Evolutionary conservation across 306 rosid genomes (phyloP), one percentile per base, ranked within the genome.

Genomic region (Cucurbita moschata): DNA sequence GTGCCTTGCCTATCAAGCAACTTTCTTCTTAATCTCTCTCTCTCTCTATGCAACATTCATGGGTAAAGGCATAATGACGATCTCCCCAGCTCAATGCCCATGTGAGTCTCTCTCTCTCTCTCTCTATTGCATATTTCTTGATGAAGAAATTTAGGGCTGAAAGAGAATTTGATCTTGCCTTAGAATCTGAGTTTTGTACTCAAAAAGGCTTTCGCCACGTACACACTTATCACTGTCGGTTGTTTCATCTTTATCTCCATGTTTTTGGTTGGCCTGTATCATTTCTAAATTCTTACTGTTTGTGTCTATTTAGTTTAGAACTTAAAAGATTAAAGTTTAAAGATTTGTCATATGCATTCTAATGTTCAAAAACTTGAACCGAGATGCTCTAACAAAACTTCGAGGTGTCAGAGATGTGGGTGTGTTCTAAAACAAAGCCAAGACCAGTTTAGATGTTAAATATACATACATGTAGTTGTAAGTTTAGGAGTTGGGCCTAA

Each of bases 1-100:
- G 85, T 88, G 86, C 92, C 98, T 92, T 92, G 88, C 85, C 74
- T 77, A 76, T 88, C 92, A 92, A 92, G 96, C 96, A 90, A 92
- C 78, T 83, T 79, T 18, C 82, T 76, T 79, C 77, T 50, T 79
- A 75, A 55, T 40, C 50, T 58, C 77, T 64, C 82, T 19, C 19
- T 19, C 19, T 82, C 71, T 72, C 79, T 80, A 76, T 77, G 46
- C 23, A 46, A 19, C 49, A 89, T 90, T 87, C 96, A 92, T 87
- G 88, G 89, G 89, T 35, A 55, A 83, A 87, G 83, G 92, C 92
- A 88, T 90, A 80, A 90, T 87, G 81, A 92, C 79, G 91, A 81
- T 79, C 89, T 80, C 89, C 88, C 89, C 26, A 46, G 26, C 69
- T 59, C 58, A 58, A 59, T 43, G 60, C 71, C 60, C 77, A 74